Evolutionary conservation across 164 flowering plant species (phyloP).

Genomic region (Magnolia sinica): DNA sequence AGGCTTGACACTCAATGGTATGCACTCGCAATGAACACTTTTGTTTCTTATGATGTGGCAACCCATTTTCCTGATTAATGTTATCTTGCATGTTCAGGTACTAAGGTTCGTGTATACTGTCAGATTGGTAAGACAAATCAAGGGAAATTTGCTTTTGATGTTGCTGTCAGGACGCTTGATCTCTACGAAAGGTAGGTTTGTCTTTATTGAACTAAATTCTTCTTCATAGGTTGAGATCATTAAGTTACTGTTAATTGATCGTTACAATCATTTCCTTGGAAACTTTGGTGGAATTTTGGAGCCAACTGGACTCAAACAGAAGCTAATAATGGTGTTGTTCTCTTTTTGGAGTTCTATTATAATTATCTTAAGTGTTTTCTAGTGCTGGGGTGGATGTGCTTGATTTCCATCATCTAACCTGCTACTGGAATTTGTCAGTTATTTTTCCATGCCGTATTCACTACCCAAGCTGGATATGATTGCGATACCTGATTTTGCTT

Average conservation of each 20-base stretch:
- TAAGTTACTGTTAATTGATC: background rate
- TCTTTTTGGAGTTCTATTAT: background rate
- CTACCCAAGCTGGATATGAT: conserved; percentile 96
- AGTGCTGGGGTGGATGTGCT: background rate
- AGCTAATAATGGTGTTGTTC: background rate
- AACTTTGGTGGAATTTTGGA: background rate
- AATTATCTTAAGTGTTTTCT: background rate
- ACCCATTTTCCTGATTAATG: background rate
- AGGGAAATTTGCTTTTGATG: conserved; percentile 88
- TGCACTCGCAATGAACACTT: background rate
- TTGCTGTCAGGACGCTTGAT: conserved; percentile 86
- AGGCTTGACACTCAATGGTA: conserved; percentile 84
- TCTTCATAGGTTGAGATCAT: background rate
- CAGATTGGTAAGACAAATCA: conserved; percentile 83
- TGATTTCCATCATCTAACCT: background rate
- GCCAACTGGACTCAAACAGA: background rate
- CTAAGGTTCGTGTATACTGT: conserved; percentile 82
- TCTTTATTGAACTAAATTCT: background rate
- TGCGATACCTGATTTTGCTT: conserved; percentile 98
- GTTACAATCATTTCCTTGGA: background rate
- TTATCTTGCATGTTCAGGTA: conserved; percentile 37
- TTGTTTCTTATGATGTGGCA: background rate
- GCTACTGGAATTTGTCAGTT: conserved; percentile 39
- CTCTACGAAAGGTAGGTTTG: conserved; percentile 66
- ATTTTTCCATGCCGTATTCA: conserved; percentile 79